These are phyloP conservation scores for Rosa multiflora DNA, from an alignment of 306 rosid genomes.

Conservation along the genomic window DNA sequence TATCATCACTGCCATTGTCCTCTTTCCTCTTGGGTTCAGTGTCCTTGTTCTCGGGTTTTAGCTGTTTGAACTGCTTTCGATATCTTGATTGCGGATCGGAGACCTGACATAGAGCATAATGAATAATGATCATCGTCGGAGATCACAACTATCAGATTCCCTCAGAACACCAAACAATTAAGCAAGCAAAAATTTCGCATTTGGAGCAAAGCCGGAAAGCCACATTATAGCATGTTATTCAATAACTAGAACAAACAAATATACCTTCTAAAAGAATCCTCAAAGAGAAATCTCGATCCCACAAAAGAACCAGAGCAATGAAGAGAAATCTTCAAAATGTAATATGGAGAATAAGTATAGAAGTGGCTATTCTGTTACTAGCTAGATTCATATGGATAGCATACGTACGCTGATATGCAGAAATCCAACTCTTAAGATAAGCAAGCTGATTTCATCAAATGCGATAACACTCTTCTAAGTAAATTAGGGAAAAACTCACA, in stretches of 20 bases:
- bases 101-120: not conserved
- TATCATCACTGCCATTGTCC: no score
- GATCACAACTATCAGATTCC: not conserved
- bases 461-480: not conserved
- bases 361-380: not conserved
- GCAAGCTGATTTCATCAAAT: not conserved
- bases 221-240: not conserved
- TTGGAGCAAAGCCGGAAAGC: not conserved
- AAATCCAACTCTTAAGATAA: not conserved
- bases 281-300: not conserved
- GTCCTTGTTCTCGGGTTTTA: not conserved
- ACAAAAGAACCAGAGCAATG: not conserved
- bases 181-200: not conserved
- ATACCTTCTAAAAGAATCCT: not conserved
- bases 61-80: constrained; percentile 13
- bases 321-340: not conserved
- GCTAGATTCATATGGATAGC: not conserved
- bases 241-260: not conserved
- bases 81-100: constrained; percentile 10
- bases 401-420: not conserved
- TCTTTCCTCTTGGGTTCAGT: no score
- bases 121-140: not conserved
- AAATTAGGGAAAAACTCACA: no score
- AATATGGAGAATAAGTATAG: not conserved
- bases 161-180: not conserved